Evolutionary conservation across 2,329 filamentous ascomycete species (phyloP).

Genomic region (Colletotrichum higginsianum): DNA sequence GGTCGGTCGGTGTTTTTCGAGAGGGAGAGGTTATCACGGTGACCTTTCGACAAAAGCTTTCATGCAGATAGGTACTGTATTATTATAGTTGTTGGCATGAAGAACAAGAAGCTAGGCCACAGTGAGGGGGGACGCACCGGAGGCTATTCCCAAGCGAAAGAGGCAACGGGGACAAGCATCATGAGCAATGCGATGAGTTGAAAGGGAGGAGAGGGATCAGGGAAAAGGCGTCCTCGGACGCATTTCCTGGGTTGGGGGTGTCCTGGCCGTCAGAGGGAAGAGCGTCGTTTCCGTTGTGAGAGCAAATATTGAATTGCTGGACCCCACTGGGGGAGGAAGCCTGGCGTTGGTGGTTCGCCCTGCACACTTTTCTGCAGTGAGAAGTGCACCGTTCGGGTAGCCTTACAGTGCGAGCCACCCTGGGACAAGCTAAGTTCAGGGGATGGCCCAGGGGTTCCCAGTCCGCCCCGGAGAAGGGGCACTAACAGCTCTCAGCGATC

Average conservation of each 20-base stretch:
- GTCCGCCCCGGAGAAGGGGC: slow-evolving; percentile 2
- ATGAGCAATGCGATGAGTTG: slow-evolving; percentile 17
- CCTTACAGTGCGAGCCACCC: slow-evolving; percentile 40
- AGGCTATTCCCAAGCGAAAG: slow-evolving; percentile 19
- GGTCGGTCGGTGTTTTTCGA: not conserved
- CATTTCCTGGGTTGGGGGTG: slow-evolving; percentile 19
- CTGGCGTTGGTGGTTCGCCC: slow-evolving; percentile 19
- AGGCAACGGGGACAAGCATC: slow-evolving; percentile 31
- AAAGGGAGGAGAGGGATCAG: not conserved
- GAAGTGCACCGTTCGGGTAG: slow-evolving; percentile 28
- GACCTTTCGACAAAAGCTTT: not conserved
- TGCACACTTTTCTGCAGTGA: slow-evolving; percentile 22
- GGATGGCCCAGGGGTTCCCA: not conserved
- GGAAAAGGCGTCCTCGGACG: slow-evolving; percentile 19
- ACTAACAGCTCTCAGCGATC: slow-evolving; percentile 4
- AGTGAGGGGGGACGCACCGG: slow-evolving; percentile 2
- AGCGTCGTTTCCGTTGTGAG: slow-evolving; percentile 37
- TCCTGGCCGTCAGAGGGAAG: not conserved
- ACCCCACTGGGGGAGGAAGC: slow-evolving; percentile 13
- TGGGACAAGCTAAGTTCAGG: not conserved
- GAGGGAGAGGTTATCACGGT: not conserved
- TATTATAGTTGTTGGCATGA: not conserved
- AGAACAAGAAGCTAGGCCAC: not conserved
- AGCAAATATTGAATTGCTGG: slow-evolving; percentile 25
- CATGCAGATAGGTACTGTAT: not conserved